Evolutionary conservation across 2,329 filamentous ascomycete genomes (phyloP), one percentile per base, ranked within the genome.

Genomic region (Cladophialophora carrionii): DNA sequence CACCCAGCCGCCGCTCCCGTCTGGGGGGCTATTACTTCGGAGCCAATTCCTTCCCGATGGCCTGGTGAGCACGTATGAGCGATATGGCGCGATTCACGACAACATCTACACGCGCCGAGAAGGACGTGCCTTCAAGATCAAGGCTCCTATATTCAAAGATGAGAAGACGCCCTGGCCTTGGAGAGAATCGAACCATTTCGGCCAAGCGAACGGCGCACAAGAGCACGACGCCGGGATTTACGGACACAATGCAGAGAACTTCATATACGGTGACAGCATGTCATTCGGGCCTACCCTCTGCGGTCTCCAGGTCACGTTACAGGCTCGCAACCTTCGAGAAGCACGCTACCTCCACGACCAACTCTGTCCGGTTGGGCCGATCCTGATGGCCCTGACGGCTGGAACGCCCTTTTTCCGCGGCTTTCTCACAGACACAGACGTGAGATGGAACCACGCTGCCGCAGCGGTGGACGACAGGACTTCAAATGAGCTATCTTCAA

Each of bases 241-340:
- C 72, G 87, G 86, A 29, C 94, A 94, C 3, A 89, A 89, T 0
- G 94, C 95, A 53, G 90, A 96, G 62, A 90, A 95, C 74, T 90
- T 90, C 74, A 96, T 98, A 65, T 95, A 98, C 76, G 97, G 98
- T 94, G 94, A 98, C 74, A 93, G 94, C 62, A 98, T 98, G 94
- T 94, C 93, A 3, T 98, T 98, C 77, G 94, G 94, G 43, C 98
- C 98, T 93, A 95, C 94, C 29, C 96, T 92, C 75, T 98, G 95
- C 78, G 98, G 94, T 78, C 82, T 98, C 70, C 94, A 98, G 74
- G 97, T 98, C 70, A 98, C 94, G 0, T 97, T 98, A 76, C 94
- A 98, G 76, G 92, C 94, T 61, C 97, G 96, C 81, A 97, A 97
- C 75, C 95, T 98, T 74, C 91, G 87, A 61, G 94, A 98, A 77